Evolutionary conservation across 176 grass and related monocot genomes (phyloP).

Genomic region (Paspalum notatum): DNA sequence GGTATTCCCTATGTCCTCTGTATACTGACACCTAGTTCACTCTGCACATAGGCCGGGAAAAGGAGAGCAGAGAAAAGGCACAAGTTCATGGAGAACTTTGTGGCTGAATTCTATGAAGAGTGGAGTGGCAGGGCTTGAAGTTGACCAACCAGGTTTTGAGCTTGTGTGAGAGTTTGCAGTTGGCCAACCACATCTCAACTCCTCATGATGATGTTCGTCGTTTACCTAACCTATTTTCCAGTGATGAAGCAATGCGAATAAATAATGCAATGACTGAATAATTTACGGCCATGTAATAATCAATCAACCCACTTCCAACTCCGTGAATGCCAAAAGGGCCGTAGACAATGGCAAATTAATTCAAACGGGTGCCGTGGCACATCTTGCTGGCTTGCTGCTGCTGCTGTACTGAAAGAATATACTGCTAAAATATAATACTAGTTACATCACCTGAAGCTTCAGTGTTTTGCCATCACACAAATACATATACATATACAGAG

Average conservation of each 20-base stretch:
- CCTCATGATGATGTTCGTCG: constrained; percentile 9
- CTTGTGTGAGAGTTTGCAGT: constrained; percentile 53
- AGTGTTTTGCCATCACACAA: constrained; percentile 32
- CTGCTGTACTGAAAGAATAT: constrained; percentile 11
- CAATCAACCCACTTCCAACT: not conserved
- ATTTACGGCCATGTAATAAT: not conserved
- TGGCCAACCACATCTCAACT: constrained; percentile 45
- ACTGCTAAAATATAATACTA: constrained; percentile 1
- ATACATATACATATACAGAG: constrained; percentile 31
- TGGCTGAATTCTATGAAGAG: constrained; percentile 89
- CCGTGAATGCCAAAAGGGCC: not conserved
- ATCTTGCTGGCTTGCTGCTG: no score
- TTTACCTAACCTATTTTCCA: not conserved
- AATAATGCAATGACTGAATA: not conserved
- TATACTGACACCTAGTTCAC: constrained; percentile 6
- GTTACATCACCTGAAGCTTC: constrained; percentile 34
- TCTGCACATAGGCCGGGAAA: constrained; percentile 68
- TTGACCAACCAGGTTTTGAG: constrained; percentile 38
- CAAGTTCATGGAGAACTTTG: constrained; percentile 80
- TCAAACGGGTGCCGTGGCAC: constrained; percentile 18
- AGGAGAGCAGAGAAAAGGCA: constrained; percentile 84
- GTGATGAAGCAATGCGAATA: constrained; percentile 17
- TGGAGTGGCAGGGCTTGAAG: constrained; percentile 81
- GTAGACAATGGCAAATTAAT: not conserved
- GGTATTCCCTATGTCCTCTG: not conserved